Base-by-base conservation (phyloP, 306 rosid species). In the Dalbergia oliveri region DNA sequence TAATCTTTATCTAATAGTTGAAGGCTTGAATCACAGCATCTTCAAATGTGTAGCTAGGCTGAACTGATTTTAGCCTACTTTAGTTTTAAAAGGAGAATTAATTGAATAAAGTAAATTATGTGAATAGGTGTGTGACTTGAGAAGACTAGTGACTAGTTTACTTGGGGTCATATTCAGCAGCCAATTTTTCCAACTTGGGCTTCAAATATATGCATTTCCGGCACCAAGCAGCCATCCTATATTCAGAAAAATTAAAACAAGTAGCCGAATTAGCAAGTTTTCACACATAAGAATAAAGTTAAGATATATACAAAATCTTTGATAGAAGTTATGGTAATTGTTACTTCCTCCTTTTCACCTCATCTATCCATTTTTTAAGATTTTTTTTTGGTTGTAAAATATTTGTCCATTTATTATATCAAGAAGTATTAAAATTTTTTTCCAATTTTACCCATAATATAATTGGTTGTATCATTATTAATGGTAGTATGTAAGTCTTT, bases 191-290 rank as follows among this genome's bases (percentile, higher is more conserved):
- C 85, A 93, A 77, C 77, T 93, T 94, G n/a, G 97, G 99, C 87
- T 95, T 93, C 88, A 95, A 81, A 83, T 91, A 93, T 11, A 94
- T 92, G 88, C 98, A 94, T 82, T 95, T 93, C 86, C 98, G 85
- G 72, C 97, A 94, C 97, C 99, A 94, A 72, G 90, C 43, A 73
- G 98, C 97, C 98, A 94, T 92, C 98, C 98, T 94, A 78, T 83
- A 82, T 72, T 43, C 34, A 67, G 19, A 79, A 19, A 56, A 31
- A 61, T 8, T 13, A 23, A 62, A 13, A 8, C 21, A 81, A 47
- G 8, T 31, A 63, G 21, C 66, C 43, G 58, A 67, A 45, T 14
- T 13, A 16, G 12, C 44, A 65, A 31, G 11, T 56, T 50, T 56
- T 16, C 68, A 31, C 3, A 13, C 58, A 41, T 53, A 66, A 26